Evolutionary conservation across 2,329 filamentous ascomycete species (phyloP).

Genomic region (Epichloe festucae): DNA sequence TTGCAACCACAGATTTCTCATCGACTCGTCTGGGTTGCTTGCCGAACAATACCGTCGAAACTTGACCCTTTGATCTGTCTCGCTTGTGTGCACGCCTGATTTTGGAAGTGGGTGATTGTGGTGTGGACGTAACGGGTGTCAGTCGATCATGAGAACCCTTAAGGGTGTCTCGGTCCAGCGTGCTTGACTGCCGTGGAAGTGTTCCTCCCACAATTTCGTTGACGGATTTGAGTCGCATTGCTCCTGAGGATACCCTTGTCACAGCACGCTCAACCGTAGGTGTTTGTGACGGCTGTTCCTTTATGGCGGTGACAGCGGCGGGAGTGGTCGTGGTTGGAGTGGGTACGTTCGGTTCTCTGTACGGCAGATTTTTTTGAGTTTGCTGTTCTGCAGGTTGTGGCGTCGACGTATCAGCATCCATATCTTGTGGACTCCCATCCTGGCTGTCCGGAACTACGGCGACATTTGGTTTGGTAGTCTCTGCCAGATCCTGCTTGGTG

Average conservation of each 20-base stretch:
- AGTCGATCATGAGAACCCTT: conserved; percentile 22
- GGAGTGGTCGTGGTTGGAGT: conserved; percentile 7
- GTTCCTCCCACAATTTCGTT: conserved; percentile 57
- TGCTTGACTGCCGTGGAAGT: conserved; percentile 23
- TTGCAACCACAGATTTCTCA: conserved; percentile 32
- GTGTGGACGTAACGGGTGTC: conserved; percentile 29
- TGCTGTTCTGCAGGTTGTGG: conserved; percentile 7
- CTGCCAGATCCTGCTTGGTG: neutral
- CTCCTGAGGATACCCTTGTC: conserved; percentile 56
- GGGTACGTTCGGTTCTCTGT: conserved; percentile 1
- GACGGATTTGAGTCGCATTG: conserved; percentile 58
- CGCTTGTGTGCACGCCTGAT: conserved; percentile 29
- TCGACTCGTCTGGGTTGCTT: conserved; percentile 43
- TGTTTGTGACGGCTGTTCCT: conserved; percentile 9
- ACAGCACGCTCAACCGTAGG: conserved; percentile 40
- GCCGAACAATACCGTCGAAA: conserved; percentile 67
- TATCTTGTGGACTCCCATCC: conserved; percentile 18
- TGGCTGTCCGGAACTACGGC: conserved; percentile 24
- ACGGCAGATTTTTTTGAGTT: conserved; percentile 4
- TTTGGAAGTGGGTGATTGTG: conserved; percentile 27
- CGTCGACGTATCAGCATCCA: conserved; percentile 22
- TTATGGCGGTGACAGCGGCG: neutral
- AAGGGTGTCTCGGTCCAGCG: conserved; percentile 21
- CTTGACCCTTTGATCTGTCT: conserved; percentile 48
- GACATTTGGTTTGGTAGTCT: neutral